Base-by-base conservation (phyloP, 2,329 filamentous ascomycete genomes). In the Phaeosphaeriaceae sp. region DNA sequence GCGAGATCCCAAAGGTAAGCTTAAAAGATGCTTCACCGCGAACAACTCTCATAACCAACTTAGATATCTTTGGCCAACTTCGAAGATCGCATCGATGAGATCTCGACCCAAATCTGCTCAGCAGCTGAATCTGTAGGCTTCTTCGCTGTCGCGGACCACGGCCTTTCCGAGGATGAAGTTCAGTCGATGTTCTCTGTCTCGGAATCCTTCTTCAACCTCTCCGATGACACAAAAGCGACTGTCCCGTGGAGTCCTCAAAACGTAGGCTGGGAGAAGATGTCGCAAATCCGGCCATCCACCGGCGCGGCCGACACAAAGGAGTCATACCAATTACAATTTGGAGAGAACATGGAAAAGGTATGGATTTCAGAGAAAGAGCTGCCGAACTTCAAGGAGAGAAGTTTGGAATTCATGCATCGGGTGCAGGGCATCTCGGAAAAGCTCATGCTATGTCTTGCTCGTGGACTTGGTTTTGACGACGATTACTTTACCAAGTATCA, bases 301-400 rank as follows among this genome's bases (percentile, higher is more conserved):
- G 86, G 86, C 11, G 77, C 79, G 1, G 79, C 83, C 1, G 86
- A 89, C 71, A 81, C 80, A 50, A 89, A 88, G 65, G 86, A 89
- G 71, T 86, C 83, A 11, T 87, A 88, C 67, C 86, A 88, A 70
- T 77, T 89, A 72, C 86, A 89, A 67, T 88, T 86, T 60, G 85
- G 86, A n/a, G 76, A 78, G 50, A 81, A 80, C 56, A 84, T 86
- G 81, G 40, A 42, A n/a, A 27, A 27, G 3, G 2, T 9, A 36
- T 89, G 86, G 86, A 76, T 87, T 11, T 65, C 73, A 40, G 82
- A 86, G 7, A 62, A 71, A 0, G 63, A 77, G 1, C 71, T 87
- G 0, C 81, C 84, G 0, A 82, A 80, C 1, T 88, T 88, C 71
- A 75, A 79, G 45, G 58, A 69, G 0, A 71, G 69, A 1, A 77